These are phyloP conservation scores for Scheffersomyces quercinus DNA, from an alignment of 1,139 yeast genomes.

Conservation along the genomic window DNA sequence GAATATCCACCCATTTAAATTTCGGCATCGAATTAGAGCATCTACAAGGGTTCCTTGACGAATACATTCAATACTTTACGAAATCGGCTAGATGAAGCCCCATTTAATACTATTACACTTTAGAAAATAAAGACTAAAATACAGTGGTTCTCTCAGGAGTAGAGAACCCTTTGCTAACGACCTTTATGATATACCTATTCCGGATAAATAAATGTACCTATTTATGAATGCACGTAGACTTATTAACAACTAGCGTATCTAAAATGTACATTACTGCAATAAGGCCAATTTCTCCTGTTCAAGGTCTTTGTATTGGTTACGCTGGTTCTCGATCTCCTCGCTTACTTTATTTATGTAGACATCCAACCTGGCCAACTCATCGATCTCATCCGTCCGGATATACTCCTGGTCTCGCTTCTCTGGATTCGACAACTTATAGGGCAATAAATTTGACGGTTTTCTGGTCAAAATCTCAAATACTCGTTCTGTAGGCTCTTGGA, in stretches of 20 bases:
- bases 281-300: slow-evolving; percentile 50
- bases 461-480: slow-evolving; percentile 77
- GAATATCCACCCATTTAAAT: slow-evolving; percentile 7
- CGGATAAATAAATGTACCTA: too few species aligned
- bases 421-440: slow-evolving; percentile 53
- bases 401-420: slow-evolving; percentile 45
- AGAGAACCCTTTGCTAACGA: too few species aligned
- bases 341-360: slow-evolving; percentile 65
- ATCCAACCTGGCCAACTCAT: slow-evolving; percentile 74
- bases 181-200: too few species aligned
- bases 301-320: slow-evolving; percentile 50
- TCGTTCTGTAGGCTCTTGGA: slow-evolving; percentile 92
- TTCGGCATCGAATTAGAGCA: slow-evolving; percentile 23
- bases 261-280: slow-evolving; percentile 24
- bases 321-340: slow-evolving; percentile 54
- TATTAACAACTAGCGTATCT: too few species aligned
- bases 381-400: slow-evolving; percentile 58
- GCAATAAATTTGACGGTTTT: slow-evolving; percentile 73
- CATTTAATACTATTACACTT: too few species aligned
- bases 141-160: background rate
- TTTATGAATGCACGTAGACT: too few species aligned
- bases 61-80: slow-evolving; percentile 16
- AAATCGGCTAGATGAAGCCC: background rate
- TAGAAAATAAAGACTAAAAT: background rate
- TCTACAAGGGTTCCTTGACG: slow-evolving; percentile 22